Conservation (phyloP, 208 protist species). For the Trypanosomatidae sp. region DNA sequence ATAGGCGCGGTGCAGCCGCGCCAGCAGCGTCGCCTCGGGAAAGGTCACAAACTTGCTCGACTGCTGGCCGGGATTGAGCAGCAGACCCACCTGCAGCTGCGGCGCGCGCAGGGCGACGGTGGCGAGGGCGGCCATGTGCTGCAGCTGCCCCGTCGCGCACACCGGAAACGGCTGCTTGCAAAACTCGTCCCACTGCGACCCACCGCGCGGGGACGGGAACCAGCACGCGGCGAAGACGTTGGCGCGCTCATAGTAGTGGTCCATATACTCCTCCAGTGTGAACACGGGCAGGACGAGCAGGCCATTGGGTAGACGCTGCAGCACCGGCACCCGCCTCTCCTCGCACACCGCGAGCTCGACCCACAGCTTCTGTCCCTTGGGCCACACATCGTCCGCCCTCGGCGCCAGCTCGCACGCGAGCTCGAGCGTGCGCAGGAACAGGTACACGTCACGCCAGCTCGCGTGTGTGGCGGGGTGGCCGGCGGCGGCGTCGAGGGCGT, state of each 20-base stretch:
- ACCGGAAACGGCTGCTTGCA: conserved; percentile 71
- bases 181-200: conserved; percentile 67
- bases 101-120: conserved; percentile 42
- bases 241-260: conserved; percentile 59
- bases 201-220: conserved; percentile 75
- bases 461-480: conserved; percentile 15
- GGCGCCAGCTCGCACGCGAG: conserved; percentile 60
- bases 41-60: conserved; percentile 85
- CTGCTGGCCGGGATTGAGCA: conserved; percentile 70
- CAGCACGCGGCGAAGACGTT: conserved; percentile 69
- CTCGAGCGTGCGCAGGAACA: conserved; percentile 82
- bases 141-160: conserved; percentile 43
- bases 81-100: conserved; percentile 38
- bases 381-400: conserved; percentile 47
- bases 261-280: conserved; percentile 79
- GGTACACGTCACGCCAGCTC: conserved; percentile 71
- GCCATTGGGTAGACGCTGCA: conserved; percentile 69
- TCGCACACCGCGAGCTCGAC: conserved; percentile 76
- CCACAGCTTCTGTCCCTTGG: conserved; percentile 71
- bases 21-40: conserved; percentile 72
- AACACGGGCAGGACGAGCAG: conserved; percentile 79
- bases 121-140: conserved; percentile 55
- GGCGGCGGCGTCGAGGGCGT: conserved; percentile 50
- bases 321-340: conserved; percentile 48
- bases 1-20: conserved; percentile 17